Percentiles rank a stretch among this genome's conserved stretches.
Evolutionary conservation across 768 basidiomycete genomes (phyloP).

Genomic region (Albatrellus ellisii): DNA sequence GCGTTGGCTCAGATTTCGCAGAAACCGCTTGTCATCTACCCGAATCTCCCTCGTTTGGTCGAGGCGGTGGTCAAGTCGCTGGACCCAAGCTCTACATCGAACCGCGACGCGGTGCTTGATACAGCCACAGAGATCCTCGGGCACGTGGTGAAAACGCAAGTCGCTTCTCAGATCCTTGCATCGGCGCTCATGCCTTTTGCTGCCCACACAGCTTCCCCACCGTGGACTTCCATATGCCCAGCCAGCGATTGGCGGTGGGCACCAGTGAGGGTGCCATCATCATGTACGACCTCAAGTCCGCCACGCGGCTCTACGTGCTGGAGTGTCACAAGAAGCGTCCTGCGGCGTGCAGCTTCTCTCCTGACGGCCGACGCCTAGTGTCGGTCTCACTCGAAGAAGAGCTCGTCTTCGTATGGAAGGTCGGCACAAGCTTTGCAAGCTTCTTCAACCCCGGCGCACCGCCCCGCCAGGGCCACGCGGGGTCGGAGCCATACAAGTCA

Average conservation of each 20-base stretch:
- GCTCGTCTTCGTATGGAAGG: constrained; percentile 87
- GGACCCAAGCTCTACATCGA: constrained; percentile 72
- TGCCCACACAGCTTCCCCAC: constrained; percentile 57
- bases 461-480: constrained; percentile 75
- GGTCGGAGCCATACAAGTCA: constrained; percentile 81
- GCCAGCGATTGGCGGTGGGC: constrained; percentile 85
- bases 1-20: constrained; percentile 18
- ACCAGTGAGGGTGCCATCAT: constrained; percentile 89
- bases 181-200: neutral
- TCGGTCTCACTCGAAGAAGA: constrained; percentile 81
- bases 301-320: constrained; percentile 87
- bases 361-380: constrained; percentile 83
- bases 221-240: constrained; percentile 83
- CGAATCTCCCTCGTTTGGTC: constrained; percentile 72
- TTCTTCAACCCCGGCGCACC: constrained; percentile 88
- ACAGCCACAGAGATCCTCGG: constrained; percentile 91
- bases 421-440: constrained; percentile 78
- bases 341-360: constrained; percentile 82
- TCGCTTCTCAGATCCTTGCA: neutral
- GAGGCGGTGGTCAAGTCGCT: constrained; percentile 95
- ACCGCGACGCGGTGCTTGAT: constrained; percentile 76
- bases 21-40: constrained; percentile 77
- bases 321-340: constrained; percentile 80
- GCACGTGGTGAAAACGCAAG: constrained; percentile 87
- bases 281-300: constrained; percentile 96